Base-by-base conservation (phyloP, 257 asterid genomes). In the Nicotiana paniculata region DNA sequence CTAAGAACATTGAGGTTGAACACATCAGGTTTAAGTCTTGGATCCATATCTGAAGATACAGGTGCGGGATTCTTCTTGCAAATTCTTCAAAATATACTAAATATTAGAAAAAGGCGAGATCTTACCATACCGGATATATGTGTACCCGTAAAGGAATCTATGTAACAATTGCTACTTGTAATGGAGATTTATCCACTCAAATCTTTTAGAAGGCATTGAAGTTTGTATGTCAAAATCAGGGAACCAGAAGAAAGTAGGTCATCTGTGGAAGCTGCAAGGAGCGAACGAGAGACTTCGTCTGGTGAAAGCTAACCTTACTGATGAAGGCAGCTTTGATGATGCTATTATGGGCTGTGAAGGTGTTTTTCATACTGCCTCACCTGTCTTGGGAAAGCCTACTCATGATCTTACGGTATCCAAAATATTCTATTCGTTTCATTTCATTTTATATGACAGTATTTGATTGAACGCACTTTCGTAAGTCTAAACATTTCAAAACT, bases 311-410 rank as follows among this genome's bases (percentile, higher is more conserved):
- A 95, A 96, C 57, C 88, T 96, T 6, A 83, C 89, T 85, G 89
- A 80, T 24, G 97, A 93, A 11, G 96, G 98, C 37, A 96, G 99
- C 91, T 96, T 95, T 64, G 97, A 96, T 54, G 89, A 84, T 26
- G 93, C 98, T 10, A 77, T 96, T 28, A 82, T 84, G 84, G 98
- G 97, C 0, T 96, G 97, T 75, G 82, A 85, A 17, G 99, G 97
- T 16, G 97, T 94, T 81, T 96, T 96, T 75, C 99, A 96, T 88
- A 92, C 97, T 9, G 99, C 99, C 43, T 96, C 98, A n/a, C 98
- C 99, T 3, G 98, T 96, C 55, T 79, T 91, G 3, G 93, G 91
- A 4, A 65, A 57, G 18, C 85, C 93, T 2, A 62, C 83, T 4
- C 65, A 83, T 33, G 95, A 96, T 81, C 89, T 30, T 64, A 18